These are phyloP conservation scores for Hypoxylon sp. DNA, from an alignment of 2,329 filamentous ascomycete species.

Conservation along the genomic window DNA sequence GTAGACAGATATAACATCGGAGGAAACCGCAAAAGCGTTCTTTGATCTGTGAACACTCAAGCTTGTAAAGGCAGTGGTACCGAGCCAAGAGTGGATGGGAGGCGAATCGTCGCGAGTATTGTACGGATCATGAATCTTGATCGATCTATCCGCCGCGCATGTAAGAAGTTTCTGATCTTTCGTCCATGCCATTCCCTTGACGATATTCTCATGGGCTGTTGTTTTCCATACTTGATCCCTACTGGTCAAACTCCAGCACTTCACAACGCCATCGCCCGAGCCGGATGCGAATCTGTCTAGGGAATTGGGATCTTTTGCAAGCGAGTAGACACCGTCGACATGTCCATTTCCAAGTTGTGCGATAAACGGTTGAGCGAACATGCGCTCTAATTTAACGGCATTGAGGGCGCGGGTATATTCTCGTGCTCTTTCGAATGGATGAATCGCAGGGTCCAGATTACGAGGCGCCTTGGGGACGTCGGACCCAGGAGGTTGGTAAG, in stretches of 20 bases:
- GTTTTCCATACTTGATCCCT: constrained; percentile 80
- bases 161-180: constrained; percentile 86
- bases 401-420: constrained; percentile 68
- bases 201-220: constrained; percentile 90
- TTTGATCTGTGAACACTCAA: constrained; percentile 85
- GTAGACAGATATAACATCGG: constrained; percentile 85
- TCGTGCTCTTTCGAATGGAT: constrained; percentile 87
- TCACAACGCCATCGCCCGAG: constrained; percentile 92
- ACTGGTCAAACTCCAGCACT: constrained; percentile 59
- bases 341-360: constrained; percentile 90
- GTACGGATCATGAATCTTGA: constrained; percentile 95
- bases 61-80: constrained; percentile 84
- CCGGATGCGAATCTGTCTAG: constrained; percentile 84
- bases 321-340: constrained; percentile 88
- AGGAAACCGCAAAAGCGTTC: constrained; percentile 83
- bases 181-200: constrained; percentile 93
- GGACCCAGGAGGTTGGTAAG: constrained; percentile 76
- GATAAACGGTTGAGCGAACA: constrained; percentile 84
- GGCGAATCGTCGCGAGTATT: constrained; percentile 75
- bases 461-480: constrained; percentile 66
- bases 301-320: constrained; percentile 84
- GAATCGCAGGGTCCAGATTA: constrained; percentile 82
- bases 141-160: constrained; percentile 86
- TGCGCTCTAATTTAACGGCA: constrained; percentile 92
- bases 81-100: constrained; percentile 89